Evolutionary conservation across 2,329 filamentous ascomycete genomes (phyloP).

Genomic region (Monilinia laxa): DNA sequence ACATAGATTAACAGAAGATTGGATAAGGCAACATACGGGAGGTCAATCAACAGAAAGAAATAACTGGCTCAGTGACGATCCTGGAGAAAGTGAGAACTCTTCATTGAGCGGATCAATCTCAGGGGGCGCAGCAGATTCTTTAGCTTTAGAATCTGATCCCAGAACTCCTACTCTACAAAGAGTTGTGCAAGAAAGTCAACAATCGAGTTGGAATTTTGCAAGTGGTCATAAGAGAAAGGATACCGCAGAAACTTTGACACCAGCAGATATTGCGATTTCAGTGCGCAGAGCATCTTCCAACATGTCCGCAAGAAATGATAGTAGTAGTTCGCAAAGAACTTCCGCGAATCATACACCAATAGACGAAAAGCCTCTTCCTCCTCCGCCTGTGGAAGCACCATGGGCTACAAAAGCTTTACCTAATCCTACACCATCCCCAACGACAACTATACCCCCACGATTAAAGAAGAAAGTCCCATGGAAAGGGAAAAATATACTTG

Average conservation of each 20-base stretch:
- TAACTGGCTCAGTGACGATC: constrained; percentile 82
- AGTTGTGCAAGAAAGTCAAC: constrained; percentile 33
- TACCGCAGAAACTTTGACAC: constrained; percentile 39
- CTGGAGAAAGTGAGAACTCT: constrained; percentile 71
- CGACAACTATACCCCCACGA: constrained; percentile 50
- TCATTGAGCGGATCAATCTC: constrained; percentile 67
- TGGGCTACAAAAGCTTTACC: constrained; percentile 27
- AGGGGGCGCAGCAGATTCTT: constrained; percentile 51
- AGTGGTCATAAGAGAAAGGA: constrained; percentile 39
- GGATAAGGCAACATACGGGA: constrained; percentile 82
- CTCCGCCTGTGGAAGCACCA: constrained; percentile 34
- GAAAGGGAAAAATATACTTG: constrained; percentile 72
- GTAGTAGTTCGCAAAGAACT: constrained; percentile 30
- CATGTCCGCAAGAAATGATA: constrained; percentile 33
- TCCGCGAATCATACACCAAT: constrained; percentile 30
- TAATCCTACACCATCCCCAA: constrained; percentile 32
- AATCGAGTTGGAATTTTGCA: constrained; percentile 25
- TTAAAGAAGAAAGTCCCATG: constrained; percentile 71
- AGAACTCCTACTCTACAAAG: constrained; percentile 40
- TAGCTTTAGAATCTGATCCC: constrained; percentile 36
- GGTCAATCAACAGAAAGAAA: constrained; percentile 67
- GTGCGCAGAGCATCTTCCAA: constrained; percentile 17
- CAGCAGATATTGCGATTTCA: constrained; percentile 36
- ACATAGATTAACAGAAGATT: constrained; percentile 73
- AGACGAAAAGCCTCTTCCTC: constrained; percentile 45